Percentiles rank a stretch among this genome's conserved stretches.
These are phyloP conservation scores for Cucumis cinereus DNA, from an alignment of 306 rosid species.

Conservation along the genomic window DNA sequence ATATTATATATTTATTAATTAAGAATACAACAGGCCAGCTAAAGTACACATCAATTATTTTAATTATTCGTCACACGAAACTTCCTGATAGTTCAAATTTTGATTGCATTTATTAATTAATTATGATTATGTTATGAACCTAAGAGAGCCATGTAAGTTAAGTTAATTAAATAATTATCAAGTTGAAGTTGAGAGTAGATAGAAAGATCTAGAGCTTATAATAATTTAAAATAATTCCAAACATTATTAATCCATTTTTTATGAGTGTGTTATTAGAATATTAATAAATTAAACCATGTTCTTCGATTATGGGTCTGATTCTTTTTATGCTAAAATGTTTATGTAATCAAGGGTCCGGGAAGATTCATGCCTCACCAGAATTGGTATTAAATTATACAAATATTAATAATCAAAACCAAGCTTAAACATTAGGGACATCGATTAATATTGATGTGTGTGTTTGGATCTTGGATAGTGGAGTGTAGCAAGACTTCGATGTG, in stretches of 20 bases:
- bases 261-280: neutral
- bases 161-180: neutral
- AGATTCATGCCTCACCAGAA: neutral
- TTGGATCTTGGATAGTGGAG: neutral
- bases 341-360: neutral
- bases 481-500: neutral
- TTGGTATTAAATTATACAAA: neutral
- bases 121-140: neutral
- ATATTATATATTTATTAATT: neutral
- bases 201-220: neutral
- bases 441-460: neutral
- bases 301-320: neutral
- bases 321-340: neutral
- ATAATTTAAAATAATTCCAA: neutral
- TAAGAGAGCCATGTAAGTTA: neutral
- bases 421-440: neutral
- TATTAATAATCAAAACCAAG: neutral
- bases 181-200: neutral
- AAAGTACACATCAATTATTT: neutral
- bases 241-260: neutral
- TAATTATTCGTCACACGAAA: neutral
- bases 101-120: neutral
- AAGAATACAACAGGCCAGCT: neutral
- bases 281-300: neutral
- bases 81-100: neutral